phyloP scores from a whole-genome alignment of 306 rosid species.

The apple (Malus domestica) region ASM211411v1 NC_041805.1:6374001-6374500 shows the following conservation, averaged over 20 bases:
- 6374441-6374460: slow-evolving; percentile 34
- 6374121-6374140: background rate
- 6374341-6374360: background rate
- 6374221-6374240: slow-evolving; percentile 12
- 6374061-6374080: slow-evolving; percentile 9
- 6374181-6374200: background rate
- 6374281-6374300: background rate
- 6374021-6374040: background rate
- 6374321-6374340: background rate
- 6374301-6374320: background rate
- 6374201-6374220: slow-evolving; percentile 1
- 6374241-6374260: background rate
- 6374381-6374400: slow-evolving; percentile 7
- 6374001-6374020: background rate
- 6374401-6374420: slow-evolving; percentile 2
- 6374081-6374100: slow-evolving; percentile 2
- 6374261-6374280: background rate
- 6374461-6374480: slow-evolving; percentile 79
- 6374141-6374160: background rate
- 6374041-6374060: background rate
- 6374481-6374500: slow-evolving; percentile 70
- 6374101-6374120: background rate
- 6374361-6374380: background rate
- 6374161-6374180: background rate
- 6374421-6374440: slow-evolving; percentile 19